Percentiles rank a stretch among this genome's conserved stretches.
phyloP scores from a whole-genome alignment of 2,329 filamentous ascomycete genomes.

The Whalleya microplaca region DNA sequence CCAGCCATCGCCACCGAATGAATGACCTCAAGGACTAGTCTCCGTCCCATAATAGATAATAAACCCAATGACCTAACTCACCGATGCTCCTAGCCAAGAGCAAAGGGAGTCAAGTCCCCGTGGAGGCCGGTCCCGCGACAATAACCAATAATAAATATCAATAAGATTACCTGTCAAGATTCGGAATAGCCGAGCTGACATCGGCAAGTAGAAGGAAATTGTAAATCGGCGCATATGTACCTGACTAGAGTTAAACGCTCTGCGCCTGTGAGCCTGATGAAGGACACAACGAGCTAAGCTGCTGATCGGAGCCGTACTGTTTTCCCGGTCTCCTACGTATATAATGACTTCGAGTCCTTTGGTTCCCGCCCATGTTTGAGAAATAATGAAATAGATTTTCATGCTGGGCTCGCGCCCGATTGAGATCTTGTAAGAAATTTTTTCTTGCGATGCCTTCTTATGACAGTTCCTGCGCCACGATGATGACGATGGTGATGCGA shows the following conservation, averaged over 20 bases:
- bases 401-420: slow-evolving; percentile 34
- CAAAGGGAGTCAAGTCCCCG: slow-evolving; percentile 3
- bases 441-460: slow-evolving; percentile 24
- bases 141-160: slow-evolving; percentile 1
- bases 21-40: slow-evolving; percentile 11
- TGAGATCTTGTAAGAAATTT: slow-evolving; percentile 27
- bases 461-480: slow-evolving; percentile 12
- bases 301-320: slow-evolving; percentile 27
- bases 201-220: slow-evolving; percentile 1
- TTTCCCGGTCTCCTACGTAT: slow-evolving; percentile 23
- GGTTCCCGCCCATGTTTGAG: slow-evolving; percentile 28
- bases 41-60: slow-evolving; percentile 3
- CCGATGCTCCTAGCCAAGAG: slow-evolving; percentile 7
- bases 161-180: slow-evolving; percentile 7
- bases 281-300: slow-evolving; percentile 7
- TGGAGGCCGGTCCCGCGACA: slow-evolving; percentile 24
- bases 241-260: slow-evolving; percentile 19
- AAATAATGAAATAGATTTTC: slow-evolving; percentile 17
- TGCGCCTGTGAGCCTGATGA: slow-evolving; percentile 6
- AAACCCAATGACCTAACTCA: slow-evolving; percentile 4
- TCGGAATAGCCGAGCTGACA: background rate
- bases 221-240: slow-evolving; percentile 5
- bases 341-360: slow-evolving; percentile 24
- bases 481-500: slow-evolving; percentile 3
- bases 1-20: slow-evolving; percentile 19